Evolutionary conservation across 805 yeast species (phyloP).

Genomic region (Monosporozyma aerobia): DNA sequence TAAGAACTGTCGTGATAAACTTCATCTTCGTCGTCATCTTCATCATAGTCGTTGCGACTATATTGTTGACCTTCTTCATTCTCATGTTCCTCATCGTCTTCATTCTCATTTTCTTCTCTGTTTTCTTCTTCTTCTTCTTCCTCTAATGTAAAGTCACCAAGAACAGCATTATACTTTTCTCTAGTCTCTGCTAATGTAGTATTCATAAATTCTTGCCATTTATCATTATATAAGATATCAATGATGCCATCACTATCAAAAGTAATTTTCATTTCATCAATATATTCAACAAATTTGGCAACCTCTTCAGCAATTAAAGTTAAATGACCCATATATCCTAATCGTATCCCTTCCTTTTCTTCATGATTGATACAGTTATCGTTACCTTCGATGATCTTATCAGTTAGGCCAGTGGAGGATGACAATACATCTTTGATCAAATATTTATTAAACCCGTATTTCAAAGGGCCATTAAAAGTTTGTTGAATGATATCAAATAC

Average conservation of each 20-base stretch:
- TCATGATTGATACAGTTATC: slow-evolving; percentile 51
- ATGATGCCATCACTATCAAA: slow-evolving; percentile 19
- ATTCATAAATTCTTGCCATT: slow-evolving; percentile 76
- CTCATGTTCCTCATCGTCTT: slow-evolving; percentile 63
- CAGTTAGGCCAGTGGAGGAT: slow-evolving; percentile 45
- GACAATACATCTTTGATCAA: slow-evolving; percentile 50
- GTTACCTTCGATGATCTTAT: slow-evolving; percentile 56
- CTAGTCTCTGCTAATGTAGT: slow-evolving; percentile 80
- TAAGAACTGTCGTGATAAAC: slow-evolving; percentile 7
- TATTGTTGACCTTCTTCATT: slow-evolving; percentile 30
- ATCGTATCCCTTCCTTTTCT: slow-evolving; percentile 50
- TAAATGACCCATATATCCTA: slow-evolving; percentile 95
- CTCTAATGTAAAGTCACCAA: slow-evolving; percentile 61
- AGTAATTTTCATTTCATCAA: slow-evolving; percentile 29
- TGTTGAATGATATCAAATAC: slow-evolving; percentile 78
- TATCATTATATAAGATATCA: slow-evolving; percentile 19
- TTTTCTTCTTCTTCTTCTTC: slow-evolving; percentile 14
- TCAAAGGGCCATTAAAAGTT: slow-evolving; percentile 61
- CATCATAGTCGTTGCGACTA: slow-evolving; percentile 17
- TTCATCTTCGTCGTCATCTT: slow-evolving; percentile 10
- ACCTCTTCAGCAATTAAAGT: slow-evolving; percentile 92
- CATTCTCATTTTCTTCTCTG: slow-evolving; percentile 39
- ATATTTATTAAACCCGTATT: slow-evolving; percentile 62
- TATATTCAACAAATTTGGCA: slow-evolving; percentile 63
- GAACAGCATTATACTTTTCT: slow-evolving; percentile 85